Base-by-base conservation (phyloP, 129 eudicot genomes). In the Helichrysum umbraculigerum region DNA sequence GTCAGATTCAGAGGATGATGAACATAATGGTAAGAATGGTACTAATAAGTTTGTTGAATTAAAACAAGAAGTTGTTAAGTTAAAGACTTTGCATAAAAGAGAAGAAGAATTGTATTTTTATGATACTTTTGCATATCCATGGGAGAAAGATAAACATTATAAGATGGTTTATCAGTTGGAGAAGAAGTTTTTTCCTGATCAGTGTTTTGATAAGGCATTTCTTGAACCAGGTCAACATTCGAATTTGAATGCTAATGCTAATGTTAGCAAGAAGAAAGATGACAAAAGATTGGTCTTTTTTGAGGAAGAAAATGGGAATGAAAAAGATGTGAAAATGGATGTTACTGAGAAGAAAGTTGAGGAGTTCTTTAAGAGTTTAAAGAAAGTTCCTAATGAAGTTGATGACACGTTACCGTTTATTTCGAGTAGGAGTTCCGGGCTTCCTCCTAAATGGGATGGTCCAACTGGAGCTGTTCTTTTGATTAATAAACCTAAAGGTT, bases 131-230 rank as follows among this genome's bases (percentile, higher is more conserved):
- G 91, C 98, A 3, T 91, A 91, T 62, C 98, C 98, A 2, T 94
- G 98, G 98, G 98, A 94, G 84, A 91, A 91, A 77, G 91, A 94
- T 71, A 94, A 94, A 87, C 98, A 94, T 89, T 94, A 94, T 72
- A 94, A 86, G 82, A 94, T 94, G 98, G 98, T 94, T 64, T 89
- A 94, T 91, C 99, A 94, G 64, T 84, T 94, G 96, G 99, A 94
- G 91, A 94, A 94, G 90, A 91, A 94, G 87, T 94, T 84, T 66
- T 91, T 89, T 56, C 99, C 97, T 76, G 96, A 87, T 76, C 97
- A 94, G 77, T 83, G 96, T 78, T 91, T 94, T 61, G 99, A 89
- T 42, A 94, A 94, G 92, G 99, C 99, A 4, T 94, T 94, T 91
- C 85, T 91, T 56, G 90, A 86, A 17, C 97, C 97, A 29, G 97